phyloP scores from a whole-genome alignment of 2,329 filamentous ascomycete species.

The Xylaria sp. region DNA sequence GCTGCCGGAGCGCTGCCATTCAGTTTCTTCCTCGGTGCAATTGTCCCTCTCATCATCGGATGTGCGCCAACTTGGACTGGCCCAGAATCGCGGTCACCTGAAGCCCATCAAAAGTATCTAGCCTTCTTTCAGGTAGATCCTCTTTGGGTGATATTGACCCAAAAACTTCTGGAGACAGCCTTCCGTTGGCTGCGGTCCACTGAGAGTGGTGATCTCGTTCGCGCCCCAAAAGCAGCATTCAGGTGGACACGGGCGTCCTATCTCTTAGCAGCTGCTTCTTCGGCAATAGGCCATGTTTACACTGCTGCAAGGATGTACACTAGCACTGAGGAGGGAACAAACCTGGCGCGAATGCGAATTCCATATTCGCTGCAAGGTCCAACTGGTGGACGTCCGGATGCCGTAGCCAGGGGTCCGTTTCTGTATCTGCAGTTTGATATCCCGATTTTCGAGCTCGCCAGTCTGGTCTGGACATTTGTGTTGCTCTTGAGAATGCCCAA shows the following conservation, averaged over 20 bases:
- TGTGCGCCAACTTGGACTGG: constrained; percentile 44
- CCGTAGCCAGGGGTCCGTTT: constrained; percentile 41
- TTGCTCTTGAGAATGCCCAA: constrained; percentile 33
- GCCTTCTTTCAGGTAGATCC: constrained; percentile 43
- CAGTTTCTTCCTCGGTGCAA: constrained; percentile 43
- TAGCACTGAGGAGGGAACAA: constrained; percentile 30
- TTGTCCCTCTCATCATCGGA: constrained; percentile 39
- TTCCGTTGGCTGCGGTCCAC: constrained; percentile 18
- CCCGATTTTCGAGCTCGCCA: constrained; percentile 43
- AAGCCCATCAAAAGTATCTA: constrained; percentile 42
- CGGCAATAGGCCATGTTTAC: constrained; percentile 40
- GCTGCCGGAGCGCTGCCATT: constrained; percentile 40
- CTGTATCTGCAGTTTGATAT: constrained; percentile 47
- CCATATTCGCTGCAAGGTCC: constrained; percentile 37
- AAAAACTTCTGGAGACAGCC: constrained; percentile 23
- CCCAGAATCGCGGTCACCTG: constrained; percentile 33
- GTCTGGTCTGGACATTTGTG: constrained; percentile 43
- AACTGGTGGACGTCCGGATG: constrained; percentile 31
- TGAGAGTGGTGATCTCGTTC: constrained; percentile 5
- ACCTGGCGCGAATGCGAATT: constrained; percentile 40
- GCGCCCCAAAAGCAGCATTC: constrained; percentile 24
- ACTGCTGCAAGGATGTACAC: constrained; percentile 32
- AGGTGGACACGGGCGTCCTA: constrained; percentile 41
- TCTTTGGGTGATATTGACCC: constrained; percentile 40
- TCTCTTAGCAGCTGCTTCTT: constrained; percentile 38